Base-by-base conservation (phyloP, 2,329 filamentous ascomycete genomes). In the Rasamsonia emersonii region DNA sequence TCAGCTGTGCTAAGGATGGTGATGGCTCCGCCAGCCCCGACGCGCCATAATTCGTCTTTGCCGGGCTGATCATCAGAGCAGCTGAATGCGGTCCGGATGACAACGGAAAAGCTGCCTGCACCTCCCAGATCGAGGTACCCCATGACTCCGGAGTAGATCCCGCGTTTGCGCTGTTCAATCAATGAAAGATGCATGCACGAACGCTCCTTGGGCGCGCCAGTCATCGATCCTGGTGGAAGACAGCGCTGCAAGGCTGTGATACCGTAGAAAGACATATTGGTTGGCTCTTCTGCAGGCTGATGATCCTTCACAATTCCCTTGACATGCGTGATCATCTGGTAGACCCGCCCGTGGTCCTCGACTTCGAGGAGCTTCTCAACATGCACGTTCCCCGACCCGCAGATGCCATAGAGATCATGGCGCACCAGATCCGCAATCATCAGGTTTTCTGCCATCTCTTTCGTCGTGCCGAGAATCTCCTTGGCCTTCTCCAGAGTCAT, bases 361-460 rank as follows among this genome's bases (percentile, higher is more conserved):
- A 96, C 82, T 37, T 78, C 73, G 64, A 95, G 82, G 15, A 95
- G 65, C 34, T 86, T 79, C 9, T 79, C 75, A 2, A 94, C 86
- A 4, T 63, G 56, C 1, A 95, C 86, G 37, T 74, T 73, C 0
- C 77, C 79, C 1, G 81, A 72, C 4, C 83, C 84, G 39, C 81
- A 85, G 6, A 93, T 78, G n/a, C 79, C 77, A 56, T 93, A 82
- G 9, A 96, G 67, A 56, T 96, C 89, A 51, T 96, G 89, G 0
- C 89, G 75, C n/a, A 95, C 91, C 1, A 96, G 69, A 56, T 96
- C 89, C 2, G 94, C 88, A 47, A 96, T 95, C 91, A 96, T 96
- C 15, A 96, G 71, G 51, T 96, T 96, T 64, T 96, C 89, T 0
- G 89, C 89, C 47, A 84, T 79, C 57, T 96, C 91, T 56, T 96